These are phyloP conservation scores for Candida chilensis DNA, from an alignment of 805 yeast species.

Conservation along the genomic window DNA sequence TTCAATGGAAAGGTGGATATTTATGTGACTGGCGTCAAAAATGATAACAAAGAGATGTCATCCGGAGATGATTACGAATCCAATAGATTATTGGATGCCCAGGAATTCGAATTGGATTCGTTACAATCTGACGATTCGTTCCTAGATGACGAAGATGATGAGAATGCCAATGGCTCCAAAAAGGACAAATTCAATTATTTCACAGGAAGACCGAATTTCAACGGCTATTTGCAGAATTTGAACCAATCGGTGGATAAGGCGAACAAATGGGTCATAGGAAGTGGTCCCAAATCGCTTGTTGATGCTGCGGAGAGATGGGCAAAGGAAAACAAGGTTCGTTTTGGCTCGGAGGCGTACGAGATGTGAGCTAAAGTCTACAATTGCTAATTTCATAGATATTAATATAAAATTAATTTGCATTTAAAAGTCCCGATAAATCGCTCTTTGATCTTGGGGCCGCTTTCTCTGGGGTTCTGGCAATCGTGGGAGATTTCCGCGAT, in stretches of 20 bases:
- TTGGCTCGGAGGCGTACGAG: slow-evolving; percentile 34
- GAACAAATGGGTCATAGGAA: slow-evolving; percentile 44
- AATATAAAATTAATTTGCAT: too few relatives aligned
- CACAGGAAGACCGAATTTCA: slow-evolving; percentile 38
- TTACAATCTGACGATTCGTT: slow-evolving; percentile 7
- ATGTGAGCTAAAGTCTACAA: slow-evolving; percentile 11
- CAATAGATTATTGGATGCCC: slow-evolving; percentile 9
- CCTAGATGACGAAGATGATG: slow-evolving; percentile 8
- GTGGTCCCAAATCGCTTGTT: slow-evolving; percentile 46
- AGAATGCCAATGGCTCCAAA: slow-evolving; percentile 7
- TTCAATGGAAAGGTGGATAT: slow-evolving; percentile 21
- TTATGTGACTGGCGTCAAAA: slow-evolving; percentile 20
- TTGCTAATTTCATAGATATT: too few relatives aligned
- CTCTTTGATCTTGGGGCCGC: too few relatives aligned
- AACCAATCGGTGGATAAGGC: slow-evolving; percentile 18
- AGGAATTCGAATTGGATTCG: slow-evolving; percentile 13
- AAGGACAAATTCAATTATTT: slow-evolving; percentile 5
- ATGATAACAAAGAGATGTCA: slow-evolving; percentile 1
- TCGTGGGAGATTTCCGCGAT: too few relatives aligned
- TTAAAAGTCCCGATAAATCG: too few relatives aligned
- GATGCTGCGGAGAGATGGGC: slow-evolving; percentile 29
- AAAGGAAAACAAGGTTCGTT: slow-evolving; percentile 18
- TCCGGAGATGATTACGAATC: slow-evolving; percentile 8
- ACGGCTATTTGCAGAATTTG: slow-evolving; percentile 15
- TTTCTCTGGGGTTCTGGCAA: too few relatives aligned